Base-by-base conservation (phyloP, 176 grass and related monocot species). In the Avena sativa region DNA sequence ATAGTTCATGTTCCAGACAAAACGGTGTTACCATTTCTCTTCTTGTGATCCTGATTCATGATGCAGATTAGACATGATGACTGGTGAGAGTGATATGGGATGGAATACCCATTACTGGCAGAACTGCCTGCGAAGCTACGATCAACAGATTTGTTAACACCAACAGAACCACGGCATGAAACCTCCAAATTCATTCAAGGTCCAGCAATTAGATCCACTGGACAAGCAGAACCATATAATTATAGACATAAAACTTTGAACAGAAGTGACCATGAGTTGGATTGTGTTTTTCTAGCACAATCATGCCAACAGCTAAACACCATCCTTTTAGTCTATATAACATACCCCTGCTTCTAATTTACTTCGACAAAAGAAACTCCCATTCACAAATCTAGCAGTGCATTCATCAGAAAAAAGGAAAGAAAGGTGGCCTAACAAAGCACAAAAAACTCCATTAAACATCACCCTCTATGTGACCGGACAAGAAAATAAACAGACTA, bases 221-320 rank as follows among this genome's bases (percentile, higher is more conserved):
- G 13, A 74, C 66, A 65, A 48, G 1, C 14, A 0, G 9, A 83
- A 36, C 38, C 40, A 19, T 17, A n/a, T 57, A 57, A 28, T 12
- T 12, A 17, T 19, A 21, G 9, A 80, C 12, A 60, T 82, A 43
- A 34, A 34, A 73, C 51, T 79, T 66, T 75, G 52, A 44, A 78
- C 4, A 88, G n/a, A 85, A 70, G 16, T 55, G 15, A 47, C 43
- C 43, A 65, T 8, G 25, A 88, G 85, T 73, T 86, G 61, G 78
- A 85, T 36, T 66, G 15, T 85, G 46, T 51, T n/a, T 72, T 80
- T 79, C 32, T 66, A 71, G 26, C 9, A 74, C 72, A 91, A 79
- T 66, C 84, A 79, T 2, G 30, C 59, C 53, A 13, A 71, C 8
- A 4, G 51, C 58, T 75, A 34, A 63, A 84, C 48, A 84, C 48